phyloP scores from a whole-genome alignment of 148 eudicot species.

The Vaccinium myrtillus region DNA sequence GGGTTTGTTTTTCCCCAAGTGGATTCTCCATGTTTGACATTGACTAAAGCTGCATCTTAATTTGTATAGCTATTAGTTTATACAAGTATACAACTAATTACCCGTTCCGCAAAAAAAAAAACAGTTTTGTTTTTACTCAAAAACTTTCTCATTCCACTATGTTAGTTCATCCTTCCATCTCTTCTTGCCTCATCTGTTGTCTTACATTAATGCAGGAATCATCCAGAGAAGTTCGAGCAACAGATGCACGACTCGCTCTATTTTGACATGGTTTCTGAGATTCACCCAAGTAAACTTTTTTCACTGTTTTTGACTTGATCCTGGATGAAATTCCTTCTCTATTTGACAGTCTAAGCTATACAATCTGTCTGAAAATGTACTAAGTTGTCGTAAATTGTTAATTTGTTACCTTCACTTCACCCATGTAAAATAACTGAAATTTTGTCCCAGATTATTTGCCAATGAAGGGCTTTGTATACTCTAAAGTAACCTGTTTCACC shows the following conservation, averaged over 20 bases:
- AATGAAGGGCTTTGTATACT: neutral
- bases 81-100: neutral
- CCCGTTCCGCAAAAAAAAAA: no score
- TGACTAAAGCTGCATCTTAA: neutral
- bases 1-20: no score
- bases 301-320: neutral
- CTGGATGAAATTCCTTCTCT: neutral
- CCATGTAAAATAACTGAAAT: neutral
- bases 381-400: neutral
- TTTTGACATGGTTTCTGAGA: slow-evolving; percentile 34
- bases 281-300: slow-evolving; percentile 19
- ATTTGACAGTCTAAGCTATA: neutral
- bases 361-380: neutral
- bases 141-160: no score
- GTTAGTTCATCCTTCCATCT: neutral
- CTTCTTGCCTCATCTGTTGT: neutral
- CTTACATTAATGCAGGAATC: slow-evolving; percentile 36
- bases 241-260: slow-evolving; percentile 28
- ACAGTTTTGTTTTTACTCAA: no score
- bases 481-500: neutral
- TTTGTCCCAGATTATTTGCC: neutral
- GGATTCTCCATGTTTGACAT: neutral
- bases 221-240: slow-evolving; percentile 39
- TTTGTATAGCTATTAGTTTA: neutral
- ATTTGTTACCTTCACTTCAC: neutral